phyloP scores from a whole-genome alignment of 371 early-diverging fungal species.

The Actinomortierella ambigua region DNA sequence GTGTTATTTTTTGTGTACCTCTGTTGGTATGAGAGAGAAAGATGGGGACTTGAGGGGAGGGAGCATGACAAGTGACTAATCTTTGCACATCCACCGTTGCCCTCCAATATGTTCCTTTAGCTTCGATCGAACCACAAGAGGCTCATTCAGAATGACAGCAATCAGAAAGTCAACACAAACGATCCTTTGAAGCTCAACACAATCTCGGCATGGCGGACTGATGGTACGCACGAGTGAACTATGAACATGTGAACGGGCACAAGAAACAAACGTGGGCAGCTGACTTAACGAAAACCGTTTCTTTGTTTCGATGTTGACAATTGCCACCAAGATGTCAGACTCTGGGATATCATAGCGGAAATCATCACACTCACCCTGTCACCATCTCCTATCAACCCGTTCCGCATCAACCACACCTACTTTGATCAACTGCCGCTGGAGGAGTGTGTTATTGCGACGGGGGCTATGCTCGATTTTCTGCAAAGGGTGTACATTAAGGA shows the following conservation, averaged over 20 bases:
- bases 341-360: conserved; percentile 84
- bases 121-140: conserved; percentile 65
- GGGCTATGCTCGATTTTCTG: conserved; percentile 72
- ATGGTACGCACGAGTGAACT: conserved; percentile 23
- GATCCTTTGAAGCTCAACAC: conserved; percentile 65
- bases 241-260: no score
- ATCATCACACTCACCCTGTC: conserved; percentile 59
- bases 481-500: conserved; percentile 62
- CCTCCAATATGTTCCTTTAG: conserved; percentile 26
- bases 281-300: not conserved
- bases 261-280: not conserved
- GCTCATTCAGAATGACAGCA: conserved; percentile 48
- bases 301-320: not conserved
- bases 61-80: not conserved
- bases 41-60: not conserved
- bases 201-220: conserved; percentile 62
- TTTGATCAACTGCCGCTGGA: conserved; percentile 65
- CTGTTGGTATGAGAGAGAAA: not conserved
- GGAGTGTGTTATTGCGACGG: conserved; percentile 65
- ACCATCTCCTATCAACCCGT: conserved; percentile 71
- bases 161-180: conserved; percentile 55
- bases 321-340: conserved; percentile 57
- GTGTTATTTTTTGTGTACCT: not conserved
- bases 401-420: conserved; percentile 66
- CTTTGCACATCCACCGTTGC: not conserved